A percentile compares a stretch with the other conserved stretches of the same genome.
These are phyloP conservation scores for Oleoguttula mirabilis DNA, from an alignment of 495 filamentous ascomycete genomes.

Conservation along the genomic window DNA sequence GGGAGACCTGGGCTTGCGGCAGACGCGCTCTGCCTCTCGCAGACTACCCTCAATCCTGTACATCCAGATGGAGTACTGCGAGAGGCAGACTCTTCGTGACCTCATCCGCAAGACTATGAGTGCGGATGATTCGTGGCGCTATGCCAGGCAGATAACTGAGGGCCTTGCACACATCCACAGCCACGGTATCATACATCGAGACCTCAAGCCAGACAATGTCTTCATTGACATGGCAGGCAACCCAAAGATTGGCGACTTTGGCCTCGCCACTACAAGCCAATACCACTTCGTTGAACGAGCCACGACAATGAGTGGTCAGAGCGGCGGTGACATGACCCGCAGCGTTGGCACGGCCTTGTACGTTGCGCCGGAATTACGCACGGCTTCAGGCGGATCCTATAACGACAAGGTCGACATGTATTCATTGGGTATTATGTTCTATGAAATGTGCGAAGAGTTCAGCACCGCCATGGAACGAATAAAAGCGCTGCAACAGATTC, in stretches of 20 bases:
- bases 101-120: conserved; percentile 67
- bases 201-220: conserved; percentile 96
- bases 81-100: conserved; percentile 85
- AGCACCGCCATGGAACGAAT: conserved; percentile 83
- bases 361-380: conserved; percentile 82
- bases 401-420: conserved; percentile 98
- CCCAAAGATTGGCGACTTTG: conserved; percentile 93
- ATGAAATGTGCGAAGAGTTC: conserved; percentile 86
- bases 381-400: conserved; percentile 57
- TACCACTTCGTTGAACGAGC: conserved; percentile 42
- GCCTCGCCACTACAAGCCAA: conserved; percentile 74
- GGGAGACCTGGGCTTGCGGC: background rate
- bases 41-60: conserved; percentile 42
- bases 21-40: conserved; percentile 7
- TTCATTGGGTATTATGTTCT: conserved; percentile 92
- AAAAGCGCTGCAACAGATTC: conserved; percentile 55
- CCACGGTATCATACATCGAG: conserved; percentile 86
- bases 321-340: conserved; percentile 55
- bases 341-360: conserved; percentile 94
- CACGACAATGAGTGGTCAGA: conserved; percentile 35
- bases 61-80: conserved; percentile 96
- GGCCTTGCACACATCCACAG: conserved; percentile 83
- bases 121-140: conserved; percentile 71
- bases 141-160: conserved; percentile 85
- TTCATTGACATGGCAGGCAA: conserved; percentile 87